These are phyloP conservation scores for Stemphylium vesicarium DNA, from an alignment of 2,329 filamentous ascomycete genomes.

Conservation along the genomic window DNA sequence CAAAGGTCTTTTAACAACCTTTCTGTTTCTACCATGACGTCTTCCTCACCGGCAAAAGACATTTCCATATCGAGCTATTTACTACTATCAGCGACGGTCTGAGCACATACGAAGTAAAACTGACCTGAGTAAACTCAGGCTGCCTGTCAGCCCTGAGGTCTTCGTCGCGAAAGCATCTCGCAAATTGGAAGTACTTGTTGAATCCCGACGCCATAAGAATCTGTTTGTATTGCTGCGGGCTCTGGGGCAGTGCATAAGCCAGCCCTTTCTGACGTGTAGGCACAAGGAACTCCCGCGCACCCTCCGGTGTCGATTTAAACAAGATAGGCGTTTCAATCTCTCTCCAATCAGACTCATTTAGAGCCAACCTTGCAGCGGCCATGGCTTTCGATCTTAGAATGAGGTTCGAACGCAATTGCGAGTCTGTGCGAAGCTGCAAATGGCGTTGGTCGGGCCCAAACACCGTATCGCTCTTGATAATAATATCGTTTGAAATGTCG, in stretches of 20 bases:
- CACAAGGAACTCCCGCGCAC: slow-evolving; percentile 91
- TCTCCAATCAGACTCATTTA: slow-evolving; percentile 65
- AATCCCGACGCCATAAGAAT: slow-evolving; percentile 93
- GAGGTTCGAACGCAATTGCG: slow-evolving; percentile 70
- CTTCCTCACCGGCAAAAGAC: slow-evolving; percentile 76
- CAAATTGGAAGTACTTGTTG: slow-evolving; percentile 86
- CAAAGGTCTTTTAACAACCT: slow-evolving; percentile 63
- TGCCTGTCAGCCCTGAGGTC: slow-evolving; percentile 91
- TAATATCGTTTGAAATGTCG: slow-evolving; percentile 74
- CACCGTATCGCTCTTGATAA: slow-evolving; percentile 74
- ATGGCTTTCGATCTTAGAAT: slow-evolving; percentile 69
- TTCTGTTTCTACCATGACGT: slow-evolving; percentile 70
- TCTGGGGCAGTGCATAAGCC: slow-evolving; percentile 92
- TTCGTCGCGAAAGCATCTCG: slow-evolving; percentile 93
- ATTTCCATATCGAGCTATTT: slow-evolving; percentile 87
- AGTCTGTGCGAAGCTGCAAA: slow-evolving; percentile 81
- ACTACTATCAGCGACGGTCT: slow-evolving; percentile 5
- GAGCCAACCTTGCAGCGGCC: slow-evolving; percentile 59
- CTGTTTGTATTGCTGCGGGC: slow-evolving; percentile 98
- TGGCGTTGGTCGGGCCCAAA: slow-evolving; percentile 80
- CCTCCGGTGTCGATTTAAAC: slow-evolving; percentile 97
- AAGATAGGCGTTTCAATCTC: slow-evolving; percentile 92
- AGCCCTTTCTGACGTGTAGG: slow-evolving; percentile 77
- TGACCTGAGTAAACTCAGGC: slow-evolving; percentile 92
- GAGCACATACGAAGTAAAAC: not conserved